These are phyloP conservation scores for Colletotrichum eleusines DNA, from an alignment of 2,329 filamentous ascomycete species.

Conservation along the genomic window DNA sequence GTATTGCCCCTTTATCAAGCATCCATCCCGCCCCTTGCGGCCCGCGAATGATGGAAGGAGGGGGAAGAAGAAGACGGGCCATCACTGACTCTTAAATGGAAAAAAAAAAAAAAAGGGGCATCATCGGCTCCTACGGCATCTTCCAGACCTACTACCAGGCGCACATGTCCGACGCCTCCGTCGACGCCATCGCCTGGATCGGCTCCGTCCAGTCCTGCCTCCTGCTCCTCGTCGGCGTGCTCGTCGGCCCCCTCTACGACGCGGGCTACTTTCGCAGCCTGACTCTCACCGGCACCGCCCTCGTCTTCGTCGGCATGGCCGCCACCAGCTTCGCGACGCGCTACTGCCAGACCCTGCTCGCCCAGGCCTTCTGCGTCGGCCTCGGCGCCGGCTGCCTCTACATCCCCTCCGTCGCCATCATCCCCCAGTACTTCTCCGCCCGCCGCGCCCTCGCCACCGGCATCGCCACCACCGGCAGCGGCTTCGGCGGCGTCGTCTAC, in stretches of 20 bases:
- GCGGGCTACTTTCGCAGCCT: conserved; percentile 52
- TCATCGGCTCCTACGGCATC: conserved; percentile 53
- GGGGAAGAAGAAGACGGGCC: neutral
- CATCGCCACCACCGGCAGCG: conserved; percentile 56
- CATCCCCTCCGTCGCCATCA: conserved; percentile 54
- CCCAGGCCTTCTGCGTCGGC: conserved; percentile 58
- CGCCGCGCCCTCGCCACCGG: conserved; percentile 57
- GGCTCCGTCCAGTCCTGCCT: conserved; percentile 51
- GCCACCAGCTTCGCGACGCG: conserved; percentile 51
- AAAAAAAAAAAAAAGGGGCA: too few relatives aligned
- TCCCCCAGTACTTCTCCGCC: conserved; percentile 55
- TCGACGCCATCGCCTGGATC: conserved; percentile 53
- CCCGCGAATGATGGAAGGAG: too few relatives aligned
- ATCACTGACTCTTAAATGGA: too few relatives aligned
- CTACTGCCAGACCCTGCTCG: conserved; percentile 58
- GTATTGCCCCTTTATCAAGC: neutral
- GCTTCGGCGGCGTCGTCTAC: conserved; percentile 54
- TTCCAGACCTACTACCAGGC: conserved; percentile 52
- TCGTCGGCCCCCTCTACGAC: conserved; percentile 56
- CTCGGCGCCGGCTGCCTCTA: conserved; percentile 56
- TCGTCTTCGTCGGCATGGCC: conserved; percentile 55
- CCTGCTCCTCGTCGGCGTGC: conserved; percentile 51
- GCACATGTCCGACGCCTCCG: conserved; percentile 41
- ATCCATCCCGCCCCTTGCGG: too few relatives aligned
- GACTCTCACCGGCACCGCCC: conserved; percentile 49